A percentile compares a stretch with the other conserved stretches of the same genome.
These are phyloP conservation scores for Lotus japonicus DNA, from an alignment of 306 rosid genomes.

Conservation along the genomic window DNA sequence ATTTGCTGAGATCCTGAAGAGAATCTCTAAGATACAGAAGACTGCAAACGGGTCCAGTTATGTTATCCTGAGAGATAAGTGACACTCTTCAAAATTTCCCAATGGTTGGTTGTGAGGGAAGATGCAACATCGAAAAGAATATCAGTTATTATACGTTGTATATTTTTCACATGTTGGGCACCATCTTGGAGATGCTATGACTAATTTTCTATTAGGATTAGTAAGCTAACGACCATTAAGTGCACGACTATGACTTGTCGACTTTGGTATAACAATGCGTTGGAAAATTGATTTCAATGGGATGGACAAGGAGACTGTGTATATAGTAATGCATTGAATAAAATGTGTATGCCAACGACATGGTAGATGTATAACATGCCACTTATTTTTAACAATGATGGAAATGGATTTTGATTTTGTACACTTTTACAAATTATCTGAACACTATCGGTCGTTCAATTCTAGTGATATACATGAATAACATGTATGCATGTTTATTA, in stretches of 20 bases:
- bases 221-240: background rate
- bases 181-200: constrained; percentile 1
- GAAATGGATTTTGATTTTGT: no score
- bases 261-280: background rate
- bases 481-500: no score
- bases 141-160: background rate
- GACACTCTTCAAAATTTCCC: constrained; percentile 6
- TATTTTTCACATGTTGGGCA: background rate
- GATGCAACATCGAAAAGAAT: background rate
- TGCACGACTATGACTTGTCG: background rate
- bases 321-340: background rate
- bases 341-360: background rate
- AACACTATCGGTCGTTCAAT: no score
- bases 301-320: background rate
- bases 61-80: constrained; percentile 64
- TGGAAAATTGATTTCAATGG: background rate
- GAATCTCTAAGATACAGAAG: constrained; percentile 87
- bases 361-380: no score
- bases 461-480: no score
- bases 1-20: constrained; percentile 78
- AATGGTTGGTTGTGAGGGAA: background rate
- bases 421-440: no score
- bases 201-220: background rate
- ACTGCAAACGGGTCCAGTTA: constrained; percentile 52
- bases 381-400: no score